Evolutionary conservation across 257 asterid genomes (phyloP), one percentile per base, ranked within the genome.

Genomic region (Paulownia fortunei): DNA sequence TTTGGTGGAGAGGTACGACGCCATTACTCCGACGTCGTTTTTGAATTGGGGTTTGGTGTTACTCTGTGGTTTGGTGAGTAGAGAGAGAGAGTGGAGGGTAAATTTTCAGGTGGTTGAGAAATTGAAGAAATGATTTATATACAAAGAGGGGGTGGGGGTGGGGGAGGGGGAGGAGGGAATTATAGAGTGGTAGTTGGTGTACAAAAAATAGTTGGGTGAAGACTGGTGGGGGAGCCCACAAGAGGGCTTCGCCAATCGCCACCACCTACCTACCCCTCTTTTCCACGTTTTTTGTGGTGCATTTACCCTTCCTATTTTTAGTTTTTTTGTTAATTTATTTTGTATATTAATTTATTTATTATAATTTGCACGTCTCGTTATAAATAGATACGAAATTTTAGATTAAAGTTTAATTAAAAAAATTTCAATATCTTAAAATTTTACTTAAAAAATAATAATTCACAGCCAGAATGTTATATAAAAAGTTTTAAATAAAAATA

Each of bases 1-100:
- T 61, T 89, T 91, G 86, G 92, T 63, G 67, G 85, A 78, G 67
- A 92, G 82, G 30, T 88, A 87, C 41, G 96, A 86, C 87, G 95
- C 90, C 97, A 91, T 94, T 56, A 6, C 68, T 69, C 52, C 74
- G 73, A 58, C 73, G 55, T 37, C 70, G 36, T 26, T 41, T 10
- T 54, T n/a, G 39, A 56, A 63, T 52, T 73, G 75, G 81, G 62
- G 73, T 12, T 81, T 54, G 81, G 81, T 70, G 77, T 0, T 1
- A 27, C 51, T 63, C 74, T 63, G 65, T 65, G 70, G 77, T 74
- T 80, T 72, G 85, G 85, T 72, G 79, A 72, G 79, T 19, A 24
- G 3, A 36, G 36, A 52, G 60, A 42, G 72, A 64, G 55, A 26
- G 65, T 4, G 49, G 41, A 56, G 26, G 34, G 60, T 16, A 69